A percentile compares a stretch with the other conserved stretches of the same genome.
These are phyloP conservation scores for Fusarium sarcochroum DNA, from an alignment of 2,329 filamentous ascomycete species.

Conservation along the genomic window DNA sequence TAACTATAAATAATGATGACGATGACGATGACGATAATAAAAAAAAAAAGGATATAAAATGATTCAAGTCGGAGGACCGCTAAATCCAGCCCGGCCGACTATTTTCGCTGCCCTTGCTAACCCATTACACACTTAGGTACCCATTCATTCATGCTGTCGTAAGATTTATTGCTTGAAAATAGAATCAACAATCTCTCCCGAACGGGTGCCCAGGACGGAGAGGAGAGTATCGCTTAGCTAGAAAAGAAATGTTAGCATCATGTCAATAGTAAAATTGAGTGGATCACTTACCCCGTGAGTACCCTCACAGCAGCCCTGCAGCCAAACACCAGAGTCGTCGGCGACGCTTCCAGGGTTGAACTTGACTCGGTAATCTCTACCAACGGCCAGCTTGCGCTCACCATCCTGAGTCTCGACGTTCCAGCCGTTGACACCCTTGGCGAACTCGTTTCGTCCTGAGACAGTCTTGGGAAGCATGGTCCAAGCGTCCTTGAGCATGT, in stretches of 20 bases:
- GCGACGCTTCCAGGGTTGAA: conserved; percentile 78
- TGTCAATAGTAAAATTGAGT: conserved; percentile 1
- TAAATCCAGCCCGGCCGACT: conserved; percentile 31
- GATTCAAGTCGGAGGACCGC: conserved; percentile 23
- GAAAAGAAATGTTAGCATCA: conserved; percentile 37
- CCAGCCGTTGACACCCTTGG: conserved; percentile 58
- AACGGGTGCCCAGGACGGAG: conserved; percentile 81
- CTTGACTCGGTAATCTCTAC: conserved; percentile 82
- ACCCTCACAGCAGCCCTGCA: conserved; percentile 93
- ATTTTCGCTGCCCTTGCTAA: conserved; percentile 45
- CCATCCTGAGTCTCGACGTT: conserved; percentile 57
- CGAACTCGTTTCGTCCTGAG: conserved; percentile 48
- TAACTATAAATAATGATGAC: conserved; percentile 9
- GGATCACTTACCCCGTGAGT: conserved; percentile 85
- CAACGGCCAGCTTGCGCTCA: conserved; percentile 72
- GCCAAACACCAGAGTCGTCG: conserved; percentile 84
- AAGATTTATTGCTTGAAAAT: conserved; percentile 68
- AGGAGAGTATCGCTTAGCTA: conserved; percentile 85
- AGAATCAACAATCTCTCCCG: conserved; percentile 82
- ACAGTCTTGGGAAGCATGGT: conserved; percentile 72
- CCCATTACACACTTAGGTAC: conserved; percentile 43
- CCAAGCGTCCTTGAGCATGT: conserved; percentile 78
- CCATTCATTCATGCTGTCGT: conserved; percentile 42
- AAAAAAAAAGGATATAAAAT: conserved; percentile 36
- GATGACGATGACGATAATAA: conserved; percentile 13